Conservation (phyloP, 305 asterid species). For the Fraxinus baroniana region DNA sequence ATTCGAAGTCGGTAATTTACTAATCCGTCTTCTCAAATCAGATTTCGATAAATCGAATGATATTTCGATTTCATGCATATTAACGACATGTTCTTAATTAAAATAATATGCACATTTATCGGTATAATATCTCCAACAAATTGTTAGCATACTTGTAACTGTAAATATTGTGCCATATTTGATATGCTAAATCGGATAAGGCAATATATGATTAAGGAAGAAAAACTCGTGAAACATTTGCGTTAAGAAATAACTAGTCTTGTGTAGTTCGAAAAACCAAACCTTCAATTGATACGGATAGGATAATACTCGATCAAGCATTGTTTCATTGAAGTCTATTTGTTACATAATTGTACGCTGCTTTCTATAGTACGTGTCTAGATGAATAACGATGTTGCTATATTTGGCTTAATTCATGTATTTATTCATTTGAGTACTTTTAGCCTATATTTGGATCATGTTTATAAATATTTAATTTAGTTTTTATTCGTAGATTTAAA, state of each 20-base stretch:
- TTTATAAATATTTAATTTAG: too few relatives aligned
- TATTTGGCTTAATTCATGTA: background rate
- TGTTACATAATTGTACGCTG: background rate
- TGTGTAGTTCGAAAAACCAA: background rate
- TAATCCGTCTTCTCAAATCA: too few relatives aligned
- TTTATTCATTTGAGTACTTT: too few relatives aligned
- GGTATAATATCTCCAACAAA: background rate
- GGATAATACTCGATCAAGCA: background rate
- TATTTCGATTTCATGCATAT: too few relatives aligned
- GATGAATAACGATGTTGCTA: background rate
- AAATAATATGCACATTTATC: too few relatives aligned
- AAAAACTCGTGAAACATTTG: background rate
- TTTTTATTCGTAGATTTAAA: too few relatives aligned
- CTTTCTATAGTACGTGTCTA: background rate
- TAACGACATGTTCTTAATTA: too few relatives aligned
- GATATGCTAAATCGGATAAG: background rate
- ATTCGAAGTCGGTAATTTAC: too few relatives aligned
- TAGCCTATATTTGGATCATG: background rate
- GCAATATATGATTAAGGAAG: background rate
- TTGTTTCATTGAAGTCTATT: background rate
- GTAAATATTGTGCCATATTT: background rate
- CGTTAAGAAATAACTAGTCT: background rate
- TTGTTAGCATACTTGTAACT: background rate
- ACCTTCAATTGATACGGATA: background rate
- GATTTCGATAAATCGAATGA: too few relatives aligned